Base-by-base conservation (phyloP, 2,329 filamentous ascomycete genomes). In the Calonectria multiphialidica region DNA sequence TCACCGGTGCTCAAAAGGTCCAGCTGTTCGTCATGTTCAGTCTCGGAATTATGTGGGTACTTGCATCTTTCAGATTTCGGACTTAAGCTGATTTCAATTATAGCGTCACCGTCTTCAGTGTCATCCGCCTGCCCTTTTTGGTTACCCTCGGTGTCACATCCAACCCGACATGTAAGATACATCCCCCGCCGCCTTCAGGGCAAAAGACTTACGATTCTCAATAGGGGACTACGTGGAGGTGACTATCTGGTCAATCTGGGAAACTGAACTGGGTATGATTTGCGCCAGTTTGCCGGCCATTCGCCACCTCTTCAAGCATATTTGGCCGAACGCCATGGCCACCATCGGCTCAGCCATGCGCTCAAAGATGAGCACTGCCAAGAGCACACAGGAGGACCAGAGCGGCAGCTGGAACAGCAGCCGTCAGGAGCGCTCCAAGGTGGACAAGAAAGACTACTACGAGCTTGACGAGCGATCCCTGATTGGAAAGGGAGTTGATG, bases 211-310 rank as follows among this genome's bases (percentile, higher is more conserved):
- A 59, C 30, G 13, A 18, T 25, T 25, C 16, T 25, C 5, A 23
- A 8, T 9, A 59, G 53, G 53, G 53, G 53, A 59, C 15, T 59
- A 74, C 13, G 57, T 71, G 2, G 75, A 76, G 13, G 75, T 76
- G 3, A 76, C 75, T 0, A 76, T 76, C 2, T 76, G 75, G 75
- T 76, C 75, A 1, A 76, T 76, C 40, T 76, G 75, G 75, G 75
- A 76, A 23, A 76, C 75, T 2, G 75, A 76, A 37, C 66, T 76
- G 12, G 75, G 75, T 42, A 76, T 77, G 73, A 66, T 76, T 2
- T 76, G 75, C 8, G 75, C 75, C 12, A 75, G 75, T 59, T 55
- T 76, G 1, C 75, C 75, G 1, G 75, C 75, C 9, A 76, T 76
- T 21, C 73, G 75, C 2, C 75, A 76, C 18, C 75, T 76, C 9